Conservation (phyloP, 1,284 basidiomycete species). For the Paramarasmius palmivorus region DNA sequence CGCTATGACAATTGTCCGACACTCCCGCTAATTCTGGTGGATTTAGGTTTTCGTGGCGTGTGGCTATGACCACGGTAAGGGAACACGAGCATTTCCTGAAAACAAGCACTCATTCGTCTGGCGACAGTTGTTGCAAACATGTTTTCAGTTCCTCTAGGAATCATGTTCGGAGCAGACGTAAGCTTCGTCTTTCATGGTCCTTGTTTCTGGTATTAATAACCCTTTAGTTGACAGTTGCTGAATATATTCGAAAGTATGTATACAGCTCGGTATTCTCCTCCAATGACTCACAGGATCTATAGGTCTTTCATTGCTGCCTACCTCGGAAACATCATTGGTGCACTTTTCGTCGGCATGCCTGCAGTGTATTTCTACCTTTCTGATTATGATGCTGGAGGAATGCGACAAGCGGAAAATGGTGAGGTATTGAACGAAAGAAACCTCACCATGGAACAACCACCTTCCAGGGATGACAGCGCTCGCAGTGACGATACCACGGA, state of each 20-base stretch:
- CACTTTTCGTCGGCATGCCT: conserved; percentile 61
- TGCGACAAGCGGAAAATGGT: conserved; percentile 37
- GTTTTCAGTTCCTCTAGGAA: conserved; percentile 73
- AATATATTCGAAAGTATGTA: conserved; percentile 71
- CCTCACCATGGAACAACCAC: background rate
- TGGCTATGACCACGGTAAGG: conserved; percentile 70
- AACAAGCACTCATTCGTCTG: background rate
- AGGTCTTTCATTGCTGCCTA: conserved; percentile 70
- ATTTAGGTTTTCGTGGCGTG: conserved; percentile 68
- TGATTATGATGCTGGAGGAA: conserved; percentile 44
- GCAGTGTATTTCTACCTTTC: conserved; percentile 60
- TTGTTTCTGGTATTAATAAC: conserved; percentile 13
- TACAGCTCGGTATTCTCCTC: background rate
- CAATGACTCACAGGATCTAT: conserved; percentile 1
- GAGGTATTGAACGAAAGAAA: conserved; percentile 16
- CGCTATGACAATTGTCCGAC: conserved; percentile 4
- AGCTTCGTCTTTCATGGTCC: conserved; percentile 21
- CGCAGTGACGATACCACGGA: conserved; percentile 5
- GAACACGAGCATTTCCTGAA: background rate
- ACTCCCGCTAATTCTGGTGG: no score
- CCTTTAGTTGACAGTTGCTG: conserved; percentile 49
- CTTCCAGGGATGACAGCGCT: conserved; percentile 15
- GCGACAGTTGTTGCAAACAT: conserved; percentile 66
- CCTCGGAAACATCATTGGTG: conserved; percentile 72
- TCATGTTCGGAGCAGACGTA: conserved; percentile 70